Evolutionary conservation across 2,329 filamentous ascomycete genomes (phyloP), one percentile per base, ranked within the genome.

Genomic region (Exophiala sideris): DNA sequence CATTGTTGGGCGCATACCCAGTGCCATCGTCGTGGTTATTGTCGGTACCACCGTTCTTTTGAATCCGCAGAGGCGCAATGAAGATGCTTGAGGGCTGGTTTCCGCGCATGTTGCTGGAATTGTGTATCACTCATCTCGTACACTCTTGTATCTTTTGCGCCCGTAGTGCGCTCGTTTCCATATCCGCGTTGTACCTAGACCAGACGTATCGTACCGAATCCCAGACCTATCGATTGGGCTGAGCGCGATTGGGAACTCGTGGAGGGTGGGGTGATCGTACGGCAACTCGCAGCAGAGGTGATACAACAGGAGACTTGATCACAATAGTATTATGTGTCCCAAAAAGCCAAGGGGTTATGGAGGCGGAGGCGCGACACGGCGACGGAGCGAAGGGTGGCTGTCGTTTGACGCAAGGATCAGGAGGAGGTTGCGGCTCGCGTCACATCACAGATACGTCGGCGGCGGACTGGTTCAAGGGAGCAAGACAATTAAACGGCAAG

Each of bases 61-160:
- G 54, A 45, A 65, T 62, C 16, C 50, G 54, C 14, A 64, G 54
- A 21, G 67, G 67, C 20, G 67, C 66, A 40, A 68, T 61, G 42
- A 52, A 64, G 16, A 65, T 62, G 56, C 58, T 61, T 7, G 61
- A 45, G 21, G 53, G 46, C 32, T 56, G 57, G 38, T 18, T 46
- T 42, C 52, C 48, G 54, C 52, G 57, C 57, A 60, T 60, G 18
- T 45, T 60, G 48, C 29, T 46, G 35, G n/a, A 39, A 29, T 36
- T n/a, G 6, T 36, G 51, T 45, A 49, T 18, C 38, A 39, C 21
- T 48, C 55, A 60, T 58, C n/a, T 50, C 44, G 55, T 40, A 53
- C 58, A 56, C 10, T 16, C 38, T 52, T 11, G 35, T 16, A 42
- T n/a, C 14, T 32, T 29, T 24, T 41, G 40, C 38, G 44, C 38